These are phyloP conservation scores for Phytophthora constricta DNA, from an alignment of 352 stramenopile species.

Conservation along the genomic window DNA sequence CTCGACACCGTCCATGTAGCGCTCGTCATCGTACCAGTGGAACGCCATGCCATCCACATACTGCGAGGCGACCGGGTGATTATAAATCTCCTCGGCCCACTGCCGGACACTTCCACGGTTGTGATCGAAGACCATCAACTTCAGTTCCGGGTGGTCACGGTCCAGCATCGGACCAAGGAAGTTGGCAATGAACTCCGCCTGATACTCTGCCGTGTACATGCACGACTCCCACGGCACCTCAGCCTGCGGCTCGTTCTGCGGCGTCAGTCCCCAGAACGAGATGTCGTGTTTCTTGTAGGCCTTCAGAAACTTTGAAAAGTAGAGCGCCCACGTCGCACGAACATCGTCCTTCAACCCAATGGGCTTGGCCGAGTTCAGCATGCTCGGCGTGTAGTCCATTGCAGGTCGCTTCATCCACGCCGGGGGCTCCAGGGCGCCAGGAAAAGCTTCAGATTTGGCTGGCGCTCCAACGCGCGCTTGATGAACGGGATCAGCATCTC, in stretches of 20 bases:
- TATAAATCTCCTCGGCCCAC: conserved; percentile 79
- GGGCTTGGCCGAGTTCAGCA: conserved; percentile 65
- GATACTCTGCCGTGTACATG: conserved; percentile 54
- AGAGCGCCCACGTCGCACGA: conserved; percentile 82
- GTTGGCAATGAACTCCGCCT: conserved; percentile 77
- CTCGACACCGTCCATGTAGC: conserved; percentile 78
- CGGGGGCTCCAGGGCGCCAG: conserved; percentile 89
- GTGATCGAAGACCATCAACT: conserved; percentile 93
- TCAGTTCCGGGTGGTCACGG: conserved; percentile 69
- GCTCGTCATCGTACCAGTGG: conserved; percentile 87
- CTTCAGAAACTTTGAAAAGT: conserved; percentile 93
- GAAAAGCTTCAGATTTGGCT: conserved; percentile 85
- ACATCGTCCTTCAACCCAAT: conserved; percentile 61
- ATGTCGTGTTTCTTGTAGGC: conserved; percentile 91
- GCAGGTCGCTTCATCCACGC: conserved; percentile 85
- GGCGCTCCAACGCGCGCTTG: conserved; percentile 62
- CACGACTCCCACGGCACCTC: conserved; percentile 76
- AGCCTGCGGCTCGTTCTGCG: conserved; percentile 92
- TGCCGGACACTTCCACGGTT: conserved; percentile 85
- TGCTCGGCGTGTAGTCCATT: conserved; percentile 60
- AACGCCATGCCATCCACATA: conserved; percentile 93
- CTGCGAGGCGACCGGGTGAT: conserved; percentile 55
- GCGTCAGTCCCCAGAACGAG: conserved; percentile 88
- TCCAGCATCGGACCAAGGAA: conserved; percentile 83
- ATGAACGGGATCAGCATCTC: conserved; percentile 88